Percentiles rank a stretch among this genome's conserved stretches.
phyloP scores from a whole-genome alignment of 2,329 filamentous ascomycete species.

The Helotiales sp. region DNA sequence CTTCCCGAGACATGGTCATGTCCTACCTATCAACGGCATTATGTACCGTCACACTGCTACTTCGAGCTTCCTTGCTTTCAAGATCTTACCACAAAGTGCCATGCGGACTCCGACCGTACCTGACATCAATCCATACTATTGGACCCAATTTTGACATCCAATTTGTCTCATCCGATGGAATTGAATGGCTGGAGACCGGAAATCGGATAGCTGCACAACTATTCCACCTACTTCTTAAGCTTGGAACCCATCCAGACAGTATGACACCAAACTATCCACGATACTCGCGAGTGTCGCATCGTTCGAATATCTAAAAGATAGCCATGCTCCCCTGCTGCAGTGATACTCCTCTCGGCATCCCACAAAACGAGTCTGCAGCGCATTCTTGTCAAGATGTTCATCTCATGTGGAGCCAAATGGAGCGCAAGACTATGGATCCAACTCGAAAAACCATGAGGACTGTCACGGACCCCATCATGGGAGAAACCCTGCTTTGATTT shows the following conservation, averaged over 20 bases:
- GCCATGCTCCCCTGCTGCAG: not conserved
- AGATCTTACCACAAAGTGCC: not conserved
- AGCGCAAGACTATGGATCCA: not conserved
- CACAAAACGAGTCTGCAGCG: not conserved
- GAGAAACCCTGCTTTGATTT: not conserved
- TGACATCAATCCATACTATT: not conserved
- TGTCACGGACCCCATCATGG: not conserved
- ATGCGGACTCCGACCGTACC: not conserved
- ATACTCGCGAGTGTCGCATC: not conserved
- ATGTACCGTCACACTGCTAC: not conserved
- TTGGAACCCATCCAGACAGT: not conserved
- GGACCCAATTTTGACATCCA: not conserved
- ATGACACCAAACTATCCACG: not conserved
- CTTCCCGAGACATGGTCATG: constrained; percentile 1
- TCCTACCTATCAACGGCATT: not conserved
- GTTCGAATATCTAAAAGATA: not conserved
- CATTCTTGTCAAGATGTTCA: not conserved
- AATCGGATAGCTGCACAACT: not conserved
- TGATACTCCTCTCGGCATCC: not conserved
- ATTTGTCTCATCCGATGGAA: not conserved
- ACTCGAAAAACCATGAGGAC: too few species aligned
- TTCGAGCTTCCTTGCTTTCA: not conserved
- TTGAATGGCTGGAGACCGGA: not conserved
- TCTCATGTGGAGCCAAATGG: not conserved
- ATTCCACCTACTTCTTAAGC: not conserved